Base-by-base conservation (phyloP, 2,329 filamentous ascomycete genomes). In the Lachnellula suecica region DNA sequence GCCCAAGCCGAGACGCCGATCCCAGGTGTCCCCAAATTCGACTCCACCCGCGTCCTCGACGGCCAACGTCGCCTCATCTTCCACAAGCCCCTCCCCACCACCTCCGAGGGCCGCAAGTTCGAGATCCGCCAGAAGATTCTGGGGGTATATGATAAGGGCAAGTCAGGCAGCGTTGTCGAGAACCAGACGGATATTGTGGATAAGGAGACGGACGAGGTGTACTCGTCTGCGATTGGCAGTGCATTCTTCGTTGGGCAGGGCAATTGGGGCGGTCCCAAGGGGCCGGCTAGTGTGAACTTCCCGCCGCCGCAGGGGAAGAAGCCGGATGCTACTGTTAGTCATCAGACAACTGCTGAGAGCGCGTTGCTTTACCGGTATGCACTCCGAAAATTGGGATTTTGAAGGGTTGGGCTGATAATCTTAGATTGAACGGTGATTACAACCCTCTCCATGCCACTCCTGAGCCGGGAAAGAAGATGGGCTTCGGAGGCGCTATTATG, bases 371-470 rank as follows among this genome's bases (percentile, higher is more conserved):
- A 94, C 72, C 82, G 81, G 72, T 79, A 69, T 65, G 70, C 52
- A 42, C 29, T 35, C 46, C 17, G 17, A 11, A 15, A 15, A 27
- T 19, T 1, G 4, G 2, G 9, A 17, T 24, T 5, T 4, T 40
- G 2, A 29, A 41, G 6, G n/a, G 40, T 35, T 19, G 35, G 11
- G 2, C 44, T 51, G 50, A 54, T 53, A 17, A 70, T 11, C 9
- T 90, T 72, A 82, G 90, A 58, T 80, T 96, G 46, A 96, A 96
- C 64, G 91, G 91, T 60, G 92, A 96, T 74, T 96, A 96, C 74
- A 96, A 96, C 75, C 92, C 91, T 24, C 84, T 96, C 31, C 91
- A 96, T 69, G 91, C 90, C 6, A 89, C 88, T 17, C 91, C 91
- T 11, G 89, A 91, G 72, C 89, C 91, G 0, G 91, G 91, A 55